These are phyloP conservation scores for Cucurbita ficifolia DNA, from an alignment of 306 rosid species.

Conservation along the genomic window DNA sequence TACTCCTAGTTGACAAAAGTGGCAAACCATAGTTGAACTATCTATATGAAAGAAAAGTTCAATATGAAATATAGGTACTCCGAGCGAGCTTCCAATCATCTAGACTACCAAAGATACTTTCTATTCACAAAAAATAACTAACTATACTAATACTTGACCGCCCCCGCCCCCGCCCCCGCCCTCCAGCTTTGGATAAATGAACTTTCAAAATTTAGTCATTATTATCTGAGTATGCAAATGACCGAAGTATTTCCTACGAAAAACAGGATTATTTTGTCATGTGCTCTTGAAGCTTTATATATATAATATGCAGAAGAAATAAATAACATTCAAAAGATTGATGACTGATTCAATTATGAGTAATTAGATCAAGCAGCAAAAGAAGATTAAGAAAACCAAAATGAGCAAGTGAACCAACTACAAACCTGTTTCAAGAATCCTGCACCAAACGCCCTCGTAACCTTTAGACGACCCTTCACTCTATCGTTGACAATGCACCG, in stretches of 20 bases:
- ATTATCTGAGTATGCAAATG: neutral
- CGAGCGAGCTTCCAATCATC: neutral
- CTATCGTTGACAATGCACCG: slow-evolving; percentile 77
- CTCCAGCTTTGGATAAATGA: neutral
- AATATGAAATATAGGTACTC: too few species aligned
- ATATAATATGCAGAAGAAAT: neutral
- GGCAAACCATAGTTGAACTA: neutral
- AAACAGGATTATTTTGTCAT: too few species aligned
- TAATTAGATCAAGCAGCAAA: slow-evolving; percentile 5
- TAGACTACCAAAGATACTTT: neutral
- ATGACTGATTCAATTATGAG: neutral
- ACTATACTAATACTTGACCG: neutral
- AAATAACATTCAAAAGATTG: neutral
- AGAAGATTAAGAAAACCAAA: neutral
- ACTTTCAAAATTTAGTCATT: neutral
- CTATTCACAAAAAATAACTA: neutral
- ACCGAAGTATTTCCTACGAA: neutral
- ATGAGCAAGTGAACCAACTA: slow-evolving; percentile 6
- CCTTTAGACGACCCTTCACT: slow-evolving; percentile 95
- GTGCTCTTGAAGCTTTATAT: neutral
- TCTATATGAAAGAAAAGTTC: too few species aligned
- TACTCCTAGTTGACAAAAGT: neutral
- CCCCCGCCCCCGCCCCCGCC: too few species aligned
- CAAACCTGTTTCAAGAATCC: slow-evolving; percentile 91
- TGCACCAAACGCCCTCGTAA: slow-evolving; percentile 96